Conservation (phyloP, 441 rosid genomes). For the Raphanus hybrid region DNA sequence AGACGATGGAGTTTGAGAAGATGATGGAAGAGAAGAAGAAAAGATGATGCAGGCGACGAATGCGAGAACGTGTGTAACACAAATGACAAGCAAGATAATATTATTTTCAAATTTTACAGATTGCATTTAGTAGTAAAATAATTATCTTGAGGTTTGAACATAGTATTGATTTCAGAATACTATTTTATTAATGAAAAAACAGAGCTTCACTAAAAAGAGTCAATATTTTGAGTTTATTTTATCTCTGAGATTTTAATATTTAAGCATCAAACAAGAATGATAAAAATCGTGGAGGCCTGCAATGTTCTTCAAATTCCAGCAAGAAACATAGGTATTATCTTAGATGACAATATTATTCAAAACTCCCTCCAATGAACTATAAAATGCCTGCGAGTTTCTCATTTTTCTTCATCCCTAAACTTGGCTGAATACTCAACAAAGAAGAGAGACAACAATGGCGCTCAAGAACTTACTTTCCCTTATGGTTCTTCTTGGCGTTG, state of each 20-base stretch:
- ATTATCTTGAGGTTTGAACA: neutral
- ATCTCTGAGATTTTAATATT: neutral
- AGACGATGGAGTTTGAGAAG: neutral
- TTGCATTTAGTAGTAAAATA: neutral
- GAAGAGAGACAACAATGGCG: conserved; percentile 39
- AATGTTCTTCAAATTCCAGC: neutral
- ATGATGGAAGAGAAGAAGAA: neutral
- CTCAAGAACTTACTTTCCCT: conserved; percentile 38
- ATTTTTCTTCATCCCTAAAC: conserved; percentile 5
- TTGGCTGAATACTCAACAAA: neutral
- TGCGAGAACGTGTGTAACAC: neutral
- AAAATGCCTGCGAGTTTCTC: neutral
- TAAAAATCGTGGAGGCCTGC: conserved; percentile 19
- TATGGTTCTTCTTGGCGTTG: conserved; percentile 38
- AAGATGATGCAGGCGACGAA: neutral
- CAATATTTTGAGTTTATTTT: neutral
- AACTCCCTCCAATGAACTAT: neutral
- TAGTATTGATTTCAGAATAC: neutral
- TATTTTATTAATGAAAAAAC: neutral
- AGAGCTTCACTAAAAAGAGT: no score
- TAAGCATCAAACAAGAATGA: neutral
- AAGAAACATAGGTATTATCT: neutral
- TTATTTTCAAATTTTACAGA: neutral
- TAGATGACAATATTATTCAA: neutral
- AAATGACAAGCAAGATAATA: neutral